Conservation (phyloP, 202 grass and related monocot species). For the Setaria italica region DNA sequence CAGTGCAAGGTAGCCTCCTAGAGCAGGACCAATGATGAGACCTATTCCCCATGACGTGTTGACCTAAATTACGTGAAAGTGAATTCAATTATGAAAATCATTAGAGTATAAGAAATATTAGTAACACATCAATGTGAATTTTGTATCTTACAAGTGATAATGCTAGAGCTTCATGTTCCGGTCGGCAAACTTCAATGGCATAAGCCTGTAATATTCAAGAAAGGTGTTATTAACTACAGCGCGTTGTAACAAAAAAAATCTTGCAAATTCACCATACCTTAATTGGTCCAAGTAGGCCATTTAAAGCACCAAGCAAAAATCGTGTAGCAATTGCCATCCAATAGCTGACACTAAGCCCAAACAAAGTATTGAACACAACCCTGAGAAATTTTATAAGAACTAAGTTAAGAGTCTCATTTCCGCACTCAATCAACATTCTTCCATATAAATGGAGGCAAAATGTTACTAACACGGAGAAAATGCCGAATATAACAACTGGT, state of each 20-base stretch:
- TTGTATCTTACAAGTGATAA: conserved; percentile 65
- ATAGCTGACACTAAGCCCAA: conserved; percentile 82
- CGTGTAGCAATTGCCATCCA: conserved; percentile 86
- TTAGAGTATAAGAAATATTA: neutral
- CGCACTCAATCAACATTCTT: neutral
- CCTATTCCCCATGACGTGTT: conserved; percentile 71
- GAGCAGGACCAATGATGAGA: conserved; percentile 81
- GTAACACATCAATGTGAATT: neutral
- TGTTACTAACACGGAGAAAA: conserved; percentile 71
- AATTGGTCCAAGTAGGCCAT: conserved; percentile 84
- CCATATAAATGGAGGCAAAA: neutral
- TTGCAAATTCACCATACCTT: conserved; percentile 50
- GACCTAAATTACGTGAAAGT: conserved; percentile 56
- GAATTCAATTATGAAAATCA: neutral
- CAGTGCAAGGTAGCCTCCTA: conserved; percentile 80
- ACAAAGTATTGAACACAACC: conserved; percentile 78
- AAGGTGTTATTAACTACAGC: conserved; percentile 23
- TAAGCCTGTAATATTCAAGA: conserved; percentile 62
- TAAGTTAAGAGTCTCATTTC: conserved; percentile 17
- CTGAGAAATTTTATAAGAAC: conserved; percentile 49
- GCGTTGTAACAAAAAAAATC: conserved; percentile 1
- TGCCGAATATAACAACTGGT: conserved; percentile 69
- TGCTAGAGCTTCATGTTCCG: conserved; percentile 76
- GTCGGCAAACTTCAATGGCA: conserved; percentile 76
- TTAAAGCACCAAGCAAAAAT: conserved; percentile 70